phyloP scores from a whole-genome alignment of 2,329 filamentous ascomycete species.

The Cytospora chrysosperma region DNA sequence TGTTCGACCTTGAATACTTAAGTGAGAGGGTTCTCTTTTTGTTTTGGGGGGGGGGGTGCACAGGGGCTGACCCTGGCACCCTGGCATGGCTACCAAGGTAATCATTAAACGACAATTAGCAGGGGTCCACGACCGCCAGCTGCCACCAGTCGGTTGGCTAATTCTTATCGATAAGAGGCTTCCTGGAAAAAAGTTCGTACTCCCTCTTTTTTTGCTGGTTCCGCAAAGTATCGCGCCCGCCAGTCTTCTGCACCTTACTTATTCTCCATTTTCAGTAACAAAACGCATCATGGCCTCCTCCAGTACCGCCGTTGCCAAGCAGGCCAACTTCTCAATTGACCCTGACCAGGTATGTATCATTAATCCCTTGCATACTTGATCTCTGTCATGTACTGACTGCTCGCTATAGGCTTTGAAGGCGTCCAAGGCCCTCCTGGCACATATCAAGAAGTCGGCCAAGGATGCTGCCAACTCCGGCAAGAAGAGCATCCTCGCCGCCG shows the following conservation, averaged over 20 bases:
- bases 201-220: background rate
- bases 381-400: slow-evolving; percentile 12
- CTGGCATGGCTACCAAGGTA: too few relatives aligned
- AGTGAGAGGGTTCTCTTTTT: background rate
- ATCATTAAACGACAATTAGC: background rate
- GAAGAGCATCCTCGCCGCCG: slow-evolving; percentile 54
- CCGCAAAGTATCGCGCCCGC: background rate
- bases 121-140: background rate
- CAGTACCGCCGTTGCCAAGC: slow-evolving; percentile 32
- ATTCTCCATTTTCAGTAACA: slow-evolving; percentile 1
- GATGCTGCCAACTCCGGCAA: slow-evolving; percentile 47
- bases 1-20: too few relatives aligned
- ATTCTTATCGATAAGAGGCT: slow-evolving; percentile 11
- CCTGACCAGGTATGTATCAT: slow-evolving; percentile 34
- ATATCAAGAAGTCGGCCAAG: slow-evolving; percentile 58
- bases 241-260: background rate
- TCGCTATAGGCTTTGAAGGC: slow-evolving; percentile 56
- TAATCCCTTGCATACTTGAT: background rate
- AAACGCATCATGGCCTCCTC: slow-evolving; percentile 35
- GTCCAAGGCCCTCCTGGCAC: slow-evolving; percentile 59
- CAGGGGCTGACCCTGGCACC: background rate
- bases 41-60: background rate
- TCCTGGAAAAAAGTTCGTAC: slow-evolving; percentile 17
- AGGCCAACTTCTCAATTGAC: slow-evolving; percentile 36
- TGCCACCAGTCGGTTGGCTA: slow-evolving; percentile 6